Base-by-base conservation (phyloP, 768 basidiomycete genomes). In the Pleurotus salmoneostramineus region DNA sequence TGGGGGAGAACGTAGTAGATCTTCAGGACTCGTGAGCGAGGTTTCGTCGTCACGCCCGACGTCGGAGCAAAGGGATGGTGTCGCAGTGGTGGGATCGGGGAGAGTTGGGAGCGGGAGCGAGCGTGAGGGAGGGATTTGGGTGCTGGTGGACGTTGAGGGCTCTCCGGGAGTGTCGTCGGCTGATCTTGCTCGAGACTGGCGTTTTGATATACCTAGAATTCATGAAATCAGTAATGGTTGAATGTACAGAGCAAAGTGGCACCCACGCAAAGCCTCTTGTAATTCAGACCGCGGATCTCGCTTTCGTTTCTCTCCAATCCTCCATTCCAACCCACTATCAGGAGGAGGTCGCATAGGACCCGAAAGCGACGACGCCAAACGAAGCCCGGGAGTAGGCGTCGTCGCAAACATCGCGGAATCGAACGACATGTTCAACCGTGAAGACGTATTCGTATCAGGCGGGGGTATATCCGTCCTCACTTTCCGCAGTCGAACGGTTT, bases 31-130 rank as follows among this genome's bases (percentile, higher is more conserved):
- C 1, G 70, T 73, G 3, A 74, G 74, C 50, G 74, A 75, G 0
- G 70, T 73, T 35, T 80, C 80, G 34, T 82, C 76, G 12, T 79
- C 79, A 50, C 72, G 71, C 40, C 85, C 75, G 34, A 61, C 86
- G 65, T 91, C 89, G 3, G 89, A 91, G 63, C 83, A 87, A 12
- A 91, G 73, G 0, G 88, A 90, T 0, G 89, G 89, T 0, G 52
- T 55, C 15, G 52, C 40, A 14, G 89, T 91, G 5, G 80, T 66
- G 2, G 64, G 56, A 8, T 62, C 76, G 58, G 63, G 76, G 56
- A 75, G 70, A 4, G 71, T 62, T 33, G 71, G 66, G 5, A 65
- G 59, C 15, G 70, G 15, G 50, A 47, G 45, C 21, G 8, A 27
- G 21, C 21, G 21, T 27, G 21, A 27, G 21, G 21, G 21, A 27